Evolutionary conservation across 768 basidiomycete species (phyloP).

Genomic region (Russula foetens): DNA sequence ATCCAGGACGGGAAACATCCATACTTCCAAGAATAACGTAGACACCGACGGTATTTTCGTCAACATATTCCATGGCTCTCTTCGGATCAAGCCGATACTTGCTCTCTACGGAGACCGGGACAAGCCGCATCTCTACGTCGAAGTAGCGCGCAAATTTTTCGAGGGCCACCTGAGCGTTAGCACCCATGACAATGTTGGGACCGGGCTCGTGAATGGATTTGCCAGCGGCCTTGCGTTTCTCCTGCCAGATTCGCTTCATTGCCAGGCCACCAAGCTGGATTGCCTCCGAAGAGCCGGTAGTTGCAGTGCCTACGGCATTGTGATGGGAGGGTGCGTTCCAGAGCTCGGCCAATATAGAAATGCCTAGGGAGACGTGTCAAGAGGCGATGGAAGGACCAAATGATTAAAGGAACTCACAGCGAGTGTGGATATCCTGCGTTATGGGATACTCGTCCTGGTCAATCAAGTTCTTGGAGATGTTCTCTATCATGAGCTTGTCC

Average conservation of each 20-base stretch:
- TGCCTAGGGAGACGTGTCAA: conserved; percentile 35
- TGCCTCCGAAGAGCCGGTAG: conserved; percentile 63
- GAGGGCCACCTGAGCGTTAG: conserved; percentile 62
- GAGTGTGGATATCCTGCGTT: conserved; percentile 32
- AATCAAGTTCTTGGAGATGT: conserved; percentile 59
- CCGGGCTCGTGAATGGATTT: conserved; percentile 61
- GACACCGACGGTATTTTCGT: conserved; percentile 67
- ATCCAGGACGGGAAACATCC: conserved; percentile 5
- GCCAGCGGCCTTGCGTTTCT: conserved; percentile 52
- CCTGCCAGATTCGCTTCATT: conserved; percentile 67
- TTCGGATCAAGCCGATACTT: conserved; percentile 73
- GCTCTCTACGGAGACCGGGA: conserved; percentile 56
- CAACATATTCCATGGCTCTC: conserved; percentile 53
- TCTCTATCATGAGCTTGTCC: conserved; percentile 52
- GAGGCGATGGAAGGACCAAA: conserved; percentile 22
- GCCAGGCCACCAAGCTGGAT: conserved; percentile 68
- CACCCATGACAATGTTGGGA: conserved; percentile 57
- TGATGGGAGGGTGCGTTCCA: conserved; percentile 54
- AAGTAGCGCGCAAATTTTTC: conserved; percentile 66
- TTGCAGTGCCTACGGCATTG: conserved; percentile 58
- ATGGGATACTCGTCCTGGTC: conserved; percentile 66
- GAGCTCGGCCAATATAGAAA: conserved; percentile 55
- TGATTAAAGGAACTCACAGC: conserved; percentile 8
- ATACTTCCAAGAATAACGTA: conserved; percentile 51
- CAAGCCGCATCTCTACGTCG: conserved; percentile 56